These are phyloP conservation scores for Paracoccidioides brasiliensis DNA, from an alignment of 2,329 filamentous ascomycete genomes.

Conservation along the genomic window DNA sequence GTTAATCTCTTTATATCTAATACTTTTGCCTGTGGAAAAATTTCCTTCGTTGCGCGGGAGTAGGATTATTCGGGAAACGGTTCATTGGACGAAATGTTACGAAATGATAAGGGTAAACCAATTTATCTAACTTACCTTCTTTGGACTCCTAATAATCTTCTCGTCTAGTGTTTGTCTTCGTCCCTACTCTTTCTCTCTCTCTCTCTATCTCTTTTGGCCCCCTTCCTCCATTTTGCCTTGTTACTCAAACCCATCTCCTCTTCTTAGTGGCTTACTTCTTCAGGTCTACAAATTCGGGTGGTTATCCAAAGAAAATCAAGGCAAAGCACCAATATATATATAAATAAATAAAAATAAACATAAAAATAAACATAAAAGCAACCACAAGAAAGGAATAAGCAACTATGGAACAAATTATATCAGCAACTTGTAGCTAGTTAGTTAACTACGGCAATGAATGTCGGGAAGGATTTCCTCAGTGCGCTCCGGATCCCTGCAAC, in stretches of 20 bases:
- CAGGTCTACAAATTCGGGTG: neutral
- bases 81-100: neutral
- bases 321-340: neutral
- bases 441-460: too few relatives aligned
- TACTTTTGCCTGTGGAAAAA: neutral
- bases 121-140: neutral
- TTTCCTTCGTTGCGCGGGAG: neutral
- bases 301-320: neutral
- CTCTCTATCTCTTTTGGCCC: neutral
- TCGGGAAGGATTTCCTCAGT: too few relatives aligned
- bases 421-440: too few relatives aligned
- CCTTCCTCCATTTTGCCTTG: neutral
- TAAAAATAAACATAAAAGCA: too few relatives aligned
- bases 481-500: too few relatives aligned
- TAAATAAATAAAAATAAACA: too few relatives aligned
- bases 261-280: neutral
- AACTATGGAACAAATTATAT: too few relatives aligned
- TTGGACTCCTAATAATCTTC: neutral
- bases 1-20: slow-evolving; percentile 5
- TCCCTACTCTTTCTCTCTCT: slow-evolving; percentile 6
- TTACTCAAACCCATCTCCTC: neutral
- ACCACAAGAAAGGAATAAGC: too few relatives aligned
- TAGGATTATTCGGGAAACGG: slow-evolving; percentile 4
- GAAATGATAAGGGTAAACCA: neutral
- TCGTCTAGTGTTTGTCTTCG: slow-evolving; percentile 12